Evolutionary conservation across 495 filamentous ascomycete genomes (phyloP).

Genomic region (Sordaria brevicollis): DNA sequence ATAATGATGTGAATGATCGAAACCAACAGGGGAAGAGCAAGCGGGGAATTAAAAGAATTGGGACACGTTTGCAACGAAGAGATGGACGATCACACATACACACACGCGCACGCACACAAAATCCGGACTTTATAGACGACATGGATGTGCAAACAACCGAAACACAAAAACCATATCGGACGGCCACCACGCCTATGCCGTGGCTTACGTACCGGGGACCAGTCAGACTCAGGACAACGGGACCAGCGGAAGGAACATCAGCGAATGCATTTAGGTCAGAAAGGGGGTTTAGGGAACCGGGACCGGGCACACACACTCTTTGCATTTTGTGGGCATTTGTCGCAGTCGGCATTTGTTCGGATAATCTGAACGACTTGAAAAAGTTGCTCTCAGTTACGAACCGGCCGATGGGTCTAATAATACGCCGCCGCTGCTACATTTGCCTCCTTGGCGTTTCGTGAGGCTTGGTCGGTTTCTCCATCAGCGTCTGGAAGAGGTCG

Average conservation of each 20-base stretch:
- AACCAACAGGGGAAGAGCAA: neutral
- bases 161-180: neutral
- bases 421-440: neutral
- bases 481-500: neutral
- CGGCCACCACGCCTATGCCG: neutral
- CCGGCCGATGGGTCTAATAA: neutral
- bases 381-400: neutral
- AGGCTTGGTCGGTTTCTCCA: neutral
- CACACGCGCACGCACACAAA: neutral
- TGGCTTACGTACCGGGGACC: neutral
- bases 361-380: neutral
- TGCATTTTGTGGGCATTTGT: neutral
- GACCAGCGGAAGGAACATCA: neutral
- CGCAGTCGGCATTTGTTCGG: neutral
- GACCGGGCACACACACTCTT: neutral
- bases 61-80: neutral
- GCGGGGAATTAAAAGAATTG: neutral
- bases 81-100: neutral
- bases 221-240: neutral
- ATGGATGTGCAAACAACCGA: neutral
- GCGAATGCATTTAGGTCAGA: neutral
- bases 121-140: neutral
- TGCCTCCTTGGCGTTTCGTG: neutral
- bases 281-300: neutral
- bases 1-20: slow-evolving; percentile 66